Evolutionary conservation across 768 basidiomycete species (phyloP), one percentile per base, ranked within the genome.

Genomic region (Punctularia strigosozonata): DNA sequence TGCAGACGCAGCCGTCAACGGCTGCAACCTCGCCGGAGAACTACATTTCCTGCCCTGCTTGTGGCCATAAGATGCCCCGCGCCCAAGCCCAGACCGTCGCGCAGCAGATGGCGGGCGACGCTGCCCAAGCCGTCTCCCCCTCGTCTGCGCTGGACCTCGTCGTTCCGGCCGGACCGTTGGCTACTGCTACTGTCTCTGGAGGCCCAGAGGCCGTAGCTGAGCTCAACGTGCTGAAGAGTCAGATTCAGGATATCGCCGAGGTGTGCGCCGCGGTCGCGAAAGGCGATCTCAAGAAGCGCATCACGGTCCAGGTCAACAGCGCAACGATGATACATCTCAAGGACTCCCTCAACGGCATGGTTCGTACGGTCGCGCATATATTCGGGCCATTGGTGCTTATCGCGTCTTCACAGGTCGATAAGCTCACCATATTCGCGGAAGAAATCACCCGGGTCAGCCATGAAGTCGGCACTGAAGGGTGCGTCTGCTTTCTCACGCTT

Each of bases 401-500:
- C n/a, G 28, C 41, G 39, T 21, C 38, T 37, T 25, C 43, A 17
- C 47, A 71, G 76, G 76, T 77, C 45, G 77, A 79, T 53, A 69
- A 74, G 49, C 66, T 97, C 21, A 77, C 82, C 41, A 80, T 84
- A 51, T 94, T 97, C 58, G 90, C 92, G 25, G 80, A 80, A 54
- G 88, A 91, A 56, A 88, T 91, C 25, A 90, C 88, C 42, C 74
- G 89, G 42, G 83, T 86, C 42, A 73, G 72, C 48, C 79, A 80
- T 55, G 83, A 86, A 55, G 90, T 94, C 56, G 83, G 83, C 17
- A 85, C 80, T 40, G 80, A 83, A 68, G 55, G 55, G 55, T 56
- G 25, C 18, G 50, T 46, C 6, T 15, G 12, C 13, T 30, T 15
- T 30, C 36, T 55, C 52, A 28, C 51, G 23, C 61, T 62, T 63